phyloP scores from a whole-genome alignment of 495 filamentous ascomycete species.

The Talaromyces borbonicus region DNA sequence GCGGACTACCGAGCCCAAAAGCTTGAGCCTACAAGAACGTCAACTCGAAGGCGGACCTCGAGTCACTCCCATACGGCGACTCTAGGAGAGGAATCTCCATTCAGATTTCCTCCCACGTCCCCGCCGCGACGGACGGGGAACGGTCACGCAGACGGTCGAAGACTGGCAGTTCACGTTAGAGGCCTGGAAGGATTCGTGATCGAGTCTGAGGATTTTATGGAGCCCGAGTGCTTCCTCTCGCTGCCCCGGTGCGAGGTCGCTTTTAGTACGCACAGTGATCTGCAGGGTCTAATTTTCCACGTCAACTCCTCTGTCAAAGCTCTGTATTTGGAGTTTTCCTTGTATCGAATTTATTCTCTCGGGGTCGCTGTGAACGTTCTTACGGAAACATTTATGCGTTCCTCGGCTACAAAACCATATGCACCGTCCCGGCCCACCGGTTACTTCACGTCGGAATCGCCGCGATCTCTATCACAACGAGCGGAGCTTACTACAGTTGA shows the following conservation, averaged over 20 bases:
- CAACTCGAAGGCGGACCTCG: slow-evolving; percentile 45
- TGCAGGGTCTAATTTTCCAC: slow-evolving; percentile 77
- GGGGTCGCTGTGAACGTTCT: slow-evolving; percentile 72
- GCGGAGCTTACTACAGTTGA: slow-evolving; percentile 73
- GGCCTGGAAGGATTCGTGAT: slow-evolving; percentile 84
- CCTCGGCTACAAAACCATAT: slow-evolving; percentile 13
- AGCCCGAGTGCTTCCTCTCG: slow-evolving; percentile 74
- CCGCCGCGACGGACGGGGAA: slow-evolving; percentile 48
- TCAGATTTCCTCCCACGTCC: slow-evolving; percentile 47
- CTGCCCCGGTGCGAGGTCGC: slow-evolving; percentile 82
- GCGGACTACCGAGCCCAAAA: slow-evolving; percentile 84
- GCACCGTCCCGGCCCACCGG: slow-evolving; percentile 3
- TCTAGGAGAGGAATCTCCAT: slow-evolving; percentile 40
- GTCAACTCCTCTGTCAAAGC: slow-evolving; percentile 72
- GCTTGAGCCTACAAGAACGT: slow-evolving; percentile 50
- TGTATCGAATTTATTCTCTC: slow-evolving; percentile 89
- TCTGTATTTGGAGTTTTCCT: slow-evolving; percentile 76
- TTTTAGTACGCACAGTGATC: slow-evolving; percentile 74
- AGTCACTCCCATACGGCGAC: slow-evolving; percentile 34
- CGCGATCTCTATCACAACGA: slow-evolving; percentile 23
- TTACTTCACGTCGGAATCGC: slow-evolving; percentile 14
- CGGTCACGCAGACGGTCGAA: slow-evolving; percentile 68
- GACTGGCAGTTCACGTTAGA: slow-evolving; percentile 67
- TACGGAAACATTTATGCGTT: slow-evolving; percentile 57
- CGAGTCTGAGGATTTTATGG: slow-evolving; percentile 74